Evolutionary conservation across 768 basidiomycete genomes (phyloP).

Genomic region (Russula compacta): DNA sequence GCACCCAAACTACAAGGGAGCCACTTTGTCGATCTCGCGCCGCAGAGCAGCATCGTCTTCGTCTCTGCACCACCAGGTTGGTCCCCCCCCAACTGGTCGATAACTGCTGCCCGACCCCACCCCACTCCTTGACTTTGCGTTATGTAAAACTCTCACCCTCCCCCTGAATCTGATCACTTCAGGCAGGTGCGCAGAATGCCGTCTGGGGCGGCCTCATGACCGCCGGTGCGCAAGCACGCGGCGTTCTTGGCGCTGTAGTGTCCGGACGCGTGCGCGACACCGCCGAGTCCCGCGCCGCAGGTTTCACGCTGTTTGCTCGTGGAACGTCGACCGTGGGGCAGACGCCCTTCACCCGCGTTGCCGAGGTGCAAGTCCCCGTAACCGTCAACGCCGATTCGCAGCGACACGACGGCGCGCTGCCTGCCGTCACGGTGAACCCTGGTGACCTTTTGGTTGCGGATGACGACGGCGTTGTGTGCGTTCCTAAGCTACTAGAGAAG

Average conservation of each 20-base stretch:
- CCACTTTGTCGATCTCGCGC: slow-evolving; percentile 79
- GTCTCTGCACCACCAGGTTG: slow-evolving; percentile 67
- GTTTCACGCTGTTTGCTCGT: slow-evolving; percentile 77
- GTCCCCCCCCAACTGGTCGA: slow-evolving; percentile 14
- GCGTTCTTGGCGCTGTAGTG: slow-evolving; percentile 67
- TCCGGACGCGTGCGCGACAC: slow-evolving; percentile 82
- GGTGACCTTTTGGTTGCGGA: slow-evolving; percentile 85
- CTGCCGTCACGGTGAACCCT: slow-evolving; percentile 50
- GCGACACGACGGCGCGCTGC: slow-evolving; percentile 36
- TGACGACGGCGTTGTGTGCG: slow-evolving; percentile 80
- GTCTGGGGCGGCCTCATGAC: slow-evolving; percentile 94
- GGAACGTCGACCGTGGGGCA: slow-evolving; percentile 82
- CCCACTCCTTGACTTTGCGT: not conserved
- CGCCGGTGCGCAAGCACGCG: slow-evolving; percentile 67
- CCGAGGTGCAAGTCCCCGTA: slow-evolving; percentile 62
- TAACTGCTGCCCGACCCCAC: too few relatives aligned
- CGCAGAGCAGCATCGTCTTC: slow-evolving; percentile 56
- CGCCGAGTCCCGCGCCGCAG: slow-evolving; percentile 57
- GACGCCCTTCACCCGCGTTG: slow-evolving; percentile 73
- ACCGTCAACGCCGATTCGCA: slow-evolving; percentile 31
- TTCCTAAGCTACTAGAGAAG: slow-evolving; percentile 46
- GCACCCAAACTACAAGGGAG: slow-evolving; percentile 51
- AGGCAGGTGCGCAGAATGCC: slow-evolving; percentile 60
- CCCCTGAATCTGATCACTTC: not conserved
- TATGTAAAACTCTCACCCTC: not conserved